Evolutionary conservation across 805 yeast genomes (phyloP), one percentile per base, ranked within the genome.

Genomic region (Kodamaea hsintzibuensis): DNA sequence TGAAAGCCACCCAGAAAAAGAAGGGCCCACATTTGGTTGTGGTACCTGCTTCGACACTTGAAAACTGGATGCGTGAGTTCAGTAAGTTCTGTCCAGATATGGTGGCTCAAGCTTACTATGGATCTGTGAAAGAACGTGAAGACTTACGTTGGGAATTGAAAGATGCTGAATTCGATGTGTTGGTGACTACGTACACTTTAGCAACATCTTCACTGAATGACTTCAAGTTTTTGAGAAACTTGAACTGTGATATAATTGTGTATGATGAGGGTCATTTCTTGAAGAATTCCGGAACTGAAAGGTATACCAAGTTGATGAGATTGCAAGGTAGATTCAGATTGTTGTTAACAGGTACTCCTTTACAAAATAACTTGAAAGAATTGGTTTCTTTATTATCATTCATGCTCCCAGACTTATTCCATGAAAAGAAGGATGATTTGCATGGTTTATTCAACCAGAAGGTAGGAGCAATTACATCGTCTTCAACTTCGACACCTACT

Each of bases 261-360:
- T 95, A 90, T 66, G 99, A 95, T 70, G 99, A 95, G 76, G 99
- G 99, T 1, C 99, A 95, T 70, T 86, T 95, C 89, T 78, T 95
- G 61, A 95, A 95, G 68, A 95, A 95, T 69, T 88, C 96, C 2
- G 78, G 81, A 56, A 83, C 95, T 30, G 98, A 93, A 63, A 80
- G 99, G 61, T 95, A 93, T 67, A 78, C 75, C 56, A 93, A 91
- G 70, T 77, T 95, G 57, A 92, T 93, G 96, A 83, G 83, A 62
- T 74, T 95, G 51, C 81, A 79, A 55, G 97, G 95, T 0, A 80
- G 82, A n/a, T 95, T 93, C 73, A 80, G 99, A 62, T 73, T 95
- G 33, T 71, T 95, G 47, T 78, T 95, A 55, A 95, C 99, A 1
- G 99, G 99, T 68, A 95, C 99, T 0, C 99, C 99, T 7, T 74